Conservation (phyloP, 2,329 filamentous ascomycete species). For the Microdochium bolleyi region DNA sequence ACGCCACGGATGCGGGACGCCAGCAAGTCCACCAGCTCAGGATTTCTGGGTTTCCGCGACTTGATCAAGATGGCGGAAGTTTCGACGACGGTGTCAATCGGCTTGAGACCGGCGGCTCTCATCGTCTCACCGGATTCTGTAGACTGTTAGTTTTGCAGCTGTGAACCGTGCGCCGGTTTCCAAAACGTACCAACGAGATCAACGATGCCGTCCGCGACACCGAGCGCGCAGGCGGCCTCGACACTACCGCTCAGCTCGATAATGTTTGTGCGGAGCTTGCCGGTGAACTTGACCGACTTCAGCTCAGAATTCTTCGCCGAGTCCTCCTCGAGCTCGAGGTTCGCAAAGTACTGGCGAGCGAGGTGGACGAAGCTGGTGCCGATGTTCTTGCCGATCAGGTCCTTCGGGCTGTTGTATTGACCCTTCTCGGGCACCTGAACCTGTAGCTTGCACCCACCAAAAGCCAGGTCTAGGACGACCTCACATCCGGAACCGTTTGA, state of each 20-base stretch:
- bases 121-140: conserved; percentile 96
- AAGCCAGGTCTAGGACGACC: conserved; percentile 83
- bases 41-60: conserved; percentile 75
- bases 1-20: conserved; percentile 83
- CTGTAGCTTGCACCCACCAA: conserved; percentile 86
- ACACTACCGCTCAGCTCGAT: conserved; percentile 95
- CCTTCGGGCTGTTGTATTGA: conserved; percentile 55
- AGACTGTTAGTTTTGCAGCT: conserved; percentile 2
- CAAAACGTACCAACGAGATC: conserved; percentile 78
- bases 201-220: conserved; percentile 93
- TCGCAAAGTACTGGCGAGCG: conserved; percentile 74
- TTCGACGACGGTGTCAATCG: conserved; percentile 88
- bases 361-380: conserved; percentile 92
- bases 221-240: conserved; percentile 90
- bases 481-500: conserved; percentile 58
- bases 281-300: conserved; percentile 19
- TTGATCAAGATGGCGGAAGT: conserved; percentile 88
- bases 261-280: conserved; percentile 75
- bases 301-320: conserved; percentile 24
- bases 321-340: conserved; percentile 55
- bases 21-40: conserved; percentile 75
- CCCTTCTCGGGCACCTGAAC: conserved; percentile 95
- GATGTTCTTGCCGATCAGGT: conserved; percentile 86
- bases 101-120: conserved; percentile 87
- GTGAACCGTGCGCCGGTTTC: neutral